phyloP scores from a whole-genome alignment of 2,329 filamentous ascomycete genomes.

The Aquanectria penicillioides region DNA sequence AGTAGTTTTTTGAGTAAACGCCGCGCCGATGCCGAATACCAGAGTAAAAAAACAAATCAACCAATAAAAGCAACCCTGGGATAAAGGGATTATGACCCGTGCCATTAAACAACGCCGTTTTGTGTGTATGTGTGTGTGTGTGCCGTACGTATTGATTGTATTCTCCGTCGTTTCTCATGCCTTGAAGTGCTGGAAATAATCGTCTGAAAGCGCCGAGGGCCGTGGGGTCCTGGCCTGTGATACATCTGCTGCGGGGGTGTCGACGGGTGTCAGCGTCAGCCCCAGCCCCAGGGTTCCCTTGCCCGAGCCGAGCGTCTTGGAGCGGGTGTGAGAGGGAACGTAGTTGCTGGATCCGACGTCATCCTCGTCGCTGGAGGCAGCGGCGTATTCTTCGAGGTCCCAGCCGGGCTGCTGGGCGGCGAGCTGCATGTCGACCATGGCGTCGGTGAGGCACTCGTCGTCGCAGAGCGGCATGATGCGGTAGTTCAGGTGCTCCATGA shows the following conservation, averaged over 20 bases:
- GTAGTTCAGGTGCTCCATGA: slow-evolving; percentile 72
- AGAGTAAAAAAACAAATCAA: neutral
- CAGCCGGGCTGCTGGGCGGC: slow-evolving; percentile 53
- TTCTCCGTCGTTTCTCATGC: slow-evolving; percentile 24
- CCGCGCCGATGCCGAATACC: slow-evolving; percentile 8
- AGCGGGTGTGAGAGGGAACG: slow-evolving; percentile 47
- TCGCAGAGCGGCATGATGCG: slow-evolving; percentile 70
- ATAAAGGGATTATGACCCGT: too few species aligned
- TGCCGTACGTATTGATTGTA: too few species aligned
- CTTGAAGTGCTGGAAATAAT: slow-evolving; percentile 39
- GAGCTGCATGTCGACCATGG: slow-evolving; percentile 71
- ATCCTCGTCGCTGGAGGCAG: slow-evolving; percentile 41
- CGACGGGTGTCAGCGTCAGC: slow-evolving; percentile 40
- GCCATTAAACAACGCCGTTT: slow-evolving; percentile 36
- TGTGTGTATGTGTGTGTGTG: too few species aligned
- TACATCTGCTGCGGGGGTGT: slow-evolving; percentile 33
- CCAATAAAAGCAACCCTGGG: too few species aligned
- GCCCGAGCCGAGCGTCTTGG: slow-evolving; percentile 46
- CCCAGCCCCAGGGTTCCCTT: slow-evolving; percentile 36
- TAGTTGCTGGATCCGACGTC: slow-evolving; percentile 38
- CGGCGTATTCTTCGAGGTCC: slow-evolving; percentile 42
- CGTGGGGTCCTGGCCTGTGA: slow-evolving; percentile 30
- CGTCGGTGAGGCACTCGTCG: slow-evolving; percentile 65
- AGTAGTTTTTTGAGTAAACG: slow-evolving; percentile 16
- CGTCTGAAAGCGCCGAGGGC: slow-evolving; percentile 30